These are phyloP conservation scores for Plectosphaerella sp. DNA, from an alignment of 2,329 filamentous ascomycete species.

Conservation along the genomic window DNA sequence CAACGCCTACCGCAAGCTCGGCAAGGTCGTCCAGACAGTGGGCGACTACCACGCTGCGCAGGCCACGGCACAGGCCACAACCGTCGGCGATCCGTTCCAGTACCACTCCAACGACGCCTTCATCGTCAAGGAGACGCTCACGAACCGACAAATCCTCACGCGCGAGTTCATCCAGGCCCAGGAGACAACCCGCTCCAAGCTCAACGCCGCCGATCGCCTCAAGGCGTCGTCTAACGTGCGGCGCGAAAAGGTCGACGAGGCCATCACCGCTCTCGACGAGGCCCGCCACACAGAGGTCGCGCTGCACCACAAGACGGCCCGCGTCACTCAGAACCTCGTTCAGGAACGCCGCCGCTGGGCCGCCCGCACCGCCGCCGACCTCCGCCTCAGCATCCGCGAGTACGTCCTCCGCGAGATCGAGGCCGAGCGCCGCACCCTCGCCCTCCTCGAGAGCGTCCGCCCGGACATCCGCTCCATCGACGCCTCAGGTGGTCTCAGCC, in stretches of 20 bases:
- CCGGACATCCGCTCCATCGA: slow-evolving; percentile 94
- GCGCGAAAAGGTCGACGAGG: slow-evolving; percentile 94
- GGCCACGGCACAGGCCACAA: slow-evolving; percentile 93
- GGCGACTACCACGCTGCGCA: slow-evolving; percentile 96
- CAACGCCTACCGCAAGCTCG: slow-evolving; percentile 91
- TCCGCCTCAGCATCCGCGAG: slow-evolving; percentile 80
- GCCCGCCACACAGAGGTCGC: slow-evolving; percentile 77
- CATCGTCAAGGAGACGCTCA: slow-evolving; percentile 96
- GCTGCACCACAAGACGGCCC: slow-evolving; percentile 78
- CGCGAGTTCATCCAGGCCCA: slow-evolving; percentile 92
- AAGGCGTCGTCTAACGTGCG: slow-evolving; percentile 84
- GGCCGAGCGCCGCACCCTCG: slow-evolving; percentile 84
- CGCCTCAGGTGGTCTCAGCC: slow-evolving; percentile 80
- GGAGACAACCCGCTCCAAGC: slow-evolving; percentile 74
- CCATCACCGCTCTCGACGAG: slow-evolving; percentile 86
- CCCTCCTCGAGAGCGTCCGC: slow-evolving; percentile 87
- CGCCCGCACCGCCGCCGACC: slow-evolving; percentile 75
- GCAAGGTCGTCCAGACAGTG: slow-evolving; percentile 86
- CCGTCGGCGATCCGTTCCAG: slow-evolving; percentile 85
- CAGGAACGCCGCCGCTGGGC: slow-evolving; percentile 92
- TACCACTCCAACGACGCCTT: slow-evolving; percentile 96
- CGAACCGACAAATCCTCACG: slow-evolving; percentile 93
- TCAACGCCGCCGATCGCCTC: slow-evolving; percentile 81
- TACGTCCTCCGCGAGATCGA: slow-evolving; percentile 95
- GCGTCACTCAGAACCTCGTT: slow-evolving; percentile 84